These are phyloP conservation scores for Coprinopsis cinerea DNA, from an alignment of 768 basidiomycete species.

Conservation along the genomic window DNA sequence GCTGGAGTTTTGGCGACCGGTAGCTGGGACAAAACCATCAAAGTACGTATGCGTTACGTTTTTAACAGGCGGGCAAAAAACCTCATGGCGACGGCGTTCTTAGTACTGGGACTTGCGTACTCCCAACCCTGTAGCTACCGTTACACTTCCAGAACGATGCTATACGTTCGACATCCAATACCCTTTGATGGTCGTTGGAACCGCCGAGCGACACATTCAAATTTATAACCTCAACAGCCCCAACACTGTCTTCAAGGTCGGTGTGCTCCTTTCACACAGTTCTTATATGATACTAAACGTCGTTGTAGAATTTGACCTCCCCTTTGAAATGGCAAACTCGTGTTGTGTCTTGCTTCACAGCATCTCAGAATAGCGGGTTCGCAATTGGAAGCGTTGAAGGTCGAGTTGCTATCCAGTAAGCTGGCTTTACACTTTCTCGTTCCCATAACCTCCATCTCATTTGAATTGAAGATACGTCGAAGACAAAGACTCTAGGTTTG, in stretches of 20 bases:
- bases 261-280: constrained; percentile 10
- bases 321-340: constrained; percentile 94
- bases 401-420: constrained; percentile 93
- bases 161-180: constrained; percentile 82
- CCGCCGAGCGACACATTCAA: constrained; percentile 87
- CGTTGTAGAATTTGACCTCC: constrained; percentile 70
- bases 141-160: constrained; percentile 84
- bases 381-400: constrained; percentile 87
- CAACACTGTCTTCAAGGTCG: constrained; percentile 68
- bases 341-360: constrained; percentile 77
- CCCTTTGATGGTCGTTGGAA: constrained; percentile 86
- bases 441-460: constrained; percentile 4
- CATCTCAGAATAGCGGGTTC: constrained; percentile 60
- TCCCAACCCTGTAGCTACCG: constrained; percentile 67
- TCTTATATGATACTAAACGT: background rate
- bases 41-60: constrained; percentile 46
- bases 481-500: constrained; percentile 70
- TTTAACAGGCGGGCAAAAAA: background rate
- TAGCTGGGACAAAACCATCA: constrained; percentile 97
- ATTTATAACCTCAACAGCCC: constrained; percentile 89
- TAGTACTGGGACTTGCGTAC: constrained; percentile 93
- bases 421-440: constrained; percentile 21
- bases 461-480: constrained; percentile 63
- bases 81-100: constrained; percentile 1
- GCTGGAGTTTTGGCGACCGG: constrained; percentile 83